Conservation (phyloP, 371 early-diverging fungal species). For the Rhizomucor pusillus region DNA sequence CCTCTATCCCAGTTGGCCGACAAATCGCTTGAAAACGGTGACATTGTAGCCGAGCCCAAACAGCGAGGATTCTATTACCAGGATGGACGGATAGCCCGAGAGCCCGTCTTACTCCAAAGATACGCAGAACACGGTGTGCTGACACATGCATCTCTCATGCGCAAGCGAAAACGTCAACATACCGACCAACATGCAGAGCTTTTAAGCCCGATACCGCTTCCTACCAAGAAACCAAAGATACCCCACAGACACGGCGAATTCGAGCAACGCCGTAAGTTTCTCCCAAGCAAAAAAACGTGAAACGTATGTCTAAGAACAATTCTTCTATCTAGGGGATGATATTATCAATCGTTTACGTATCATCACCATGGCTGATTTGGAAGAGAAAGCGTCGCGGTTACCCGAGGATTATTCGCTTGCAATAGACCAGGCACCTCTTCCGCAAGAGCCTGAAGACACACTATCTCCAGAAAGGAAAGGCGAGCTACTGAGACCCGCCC, state of each 20-base stretch:
- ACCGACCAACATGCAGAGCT: constrained; percentile 7
- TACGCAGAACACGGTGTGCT: constrained; percentile 37
- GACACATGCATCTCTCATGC: constrained; percentile 28
- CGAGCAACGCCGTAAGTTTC: constrained; percentile 39
- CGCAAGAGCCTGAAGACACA: constrained; percentile 6
- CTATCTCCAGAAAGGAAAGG: constrained; percentile 28
- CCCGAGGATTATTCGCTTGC: constrained; percentile 25
- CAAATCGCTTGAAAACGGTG: background rate
- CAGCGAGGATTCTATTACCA: constrained; percentile 38
- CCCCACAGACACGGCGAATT: constrained; percentile 52
- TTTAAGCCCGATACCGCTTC: constrained; percentile 7
- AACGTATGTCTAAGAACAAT: background rate
- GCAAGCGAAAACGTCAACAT: constrained; percentile 21
- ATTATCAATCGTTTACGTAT: constrained; percentile 41
- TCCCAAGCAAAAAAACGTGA: background rate
- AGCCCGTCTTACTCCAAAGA: constrained; percentile 25
- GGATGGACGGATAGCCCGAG: constrained; percentile 26
- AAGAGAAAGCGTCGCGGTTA: constrained; percentile 36
- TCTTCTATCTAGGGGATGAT: constrained; percentile 34
- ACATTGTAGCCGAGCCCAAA: constrained; percentile 23
- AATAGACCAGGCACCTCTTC: constrained; percentile 27
- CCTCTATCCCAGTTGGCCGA: background rate
- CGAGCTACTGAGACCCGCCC: constrained; percentile 26
- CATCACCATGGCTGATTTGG: constrained; percentile 35
- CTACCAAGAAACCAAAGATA: constrained; percentile 41